A percentile compares a stretch with the other conserved stretches of the same genome.
phyloP scores from a whole-genome alignment of 169 alveolate genomes.

The Babesia caballi region DNA sequence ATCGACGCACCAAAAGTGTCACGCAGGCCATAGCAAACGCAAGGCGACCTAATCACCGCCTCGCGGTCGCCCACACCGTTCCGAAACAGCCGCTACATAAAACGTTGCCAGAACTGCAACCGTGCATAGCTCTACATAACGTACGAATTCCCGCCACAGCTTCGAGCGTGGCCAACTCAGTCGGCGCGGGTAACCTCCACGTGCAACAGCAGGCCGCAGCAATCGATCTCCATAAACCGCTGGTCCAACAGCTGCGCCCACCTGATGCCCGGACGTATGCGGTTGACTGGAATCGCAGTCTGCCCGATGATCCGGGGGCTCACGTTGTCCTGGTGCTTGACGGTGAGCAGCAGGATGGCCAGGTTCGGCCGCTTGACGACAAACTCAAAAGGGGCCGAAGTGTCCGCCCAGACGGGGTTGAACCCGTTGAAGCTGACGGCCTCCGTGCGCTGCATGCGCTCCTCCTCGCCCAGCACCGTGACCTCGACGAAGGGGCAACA shows the following conservation, averaged over 20 bases:
- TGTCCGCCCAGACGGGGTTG: constrained; percentile 66
- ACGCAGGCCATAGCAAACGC: too few species aligned
- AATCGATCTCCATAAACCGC: constrained; percentile 69
- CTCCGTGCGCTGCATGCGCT: constrained; percentile 28
- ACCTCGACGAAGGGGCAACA: constrained; percentile 65
- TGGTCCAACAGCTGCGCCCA: constrained; percentile 82
- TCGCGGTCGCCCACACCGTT: too few species aligned
- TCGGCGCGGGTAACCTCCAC: constrained; percentile 46
- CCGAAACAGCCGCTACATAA: too few species aligned
- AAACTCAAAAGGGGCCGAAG: constrained; percentile 52
- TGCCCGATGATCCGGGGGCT: constrained; percentile 51
- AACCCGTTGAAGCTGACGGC: constrained; percentile 49
- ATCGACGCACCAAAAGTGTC: too few species aligned
- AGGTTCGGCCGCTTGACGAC: constrained; percentile 37
- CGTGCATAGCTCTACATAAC: too few species aligned
- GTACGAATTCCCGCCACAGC: too few species aligned
- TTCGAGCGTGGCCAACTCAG: too few species aligned
- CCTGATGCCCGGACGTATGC: constrained; percentile 77
- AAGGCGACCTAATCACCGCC: too few species aligned
- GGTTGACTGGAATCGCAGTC: constrained; percentile 63
- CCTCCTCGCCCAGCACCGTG: constrained; percentile 40
- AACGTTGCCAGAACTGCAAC: too few species aligned
- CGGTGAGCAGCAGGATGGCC: constrained; percentile 41
- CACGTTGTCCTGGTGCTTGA: constrained; percentile 54
- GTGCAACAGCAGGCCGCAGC: constrained; percentile 76